Evolutionary conservation across 306 rosid genomes (phyloP), one percentile per base, ranked within the genome.

Genomic region (Medicago ruthenica): DNA sequence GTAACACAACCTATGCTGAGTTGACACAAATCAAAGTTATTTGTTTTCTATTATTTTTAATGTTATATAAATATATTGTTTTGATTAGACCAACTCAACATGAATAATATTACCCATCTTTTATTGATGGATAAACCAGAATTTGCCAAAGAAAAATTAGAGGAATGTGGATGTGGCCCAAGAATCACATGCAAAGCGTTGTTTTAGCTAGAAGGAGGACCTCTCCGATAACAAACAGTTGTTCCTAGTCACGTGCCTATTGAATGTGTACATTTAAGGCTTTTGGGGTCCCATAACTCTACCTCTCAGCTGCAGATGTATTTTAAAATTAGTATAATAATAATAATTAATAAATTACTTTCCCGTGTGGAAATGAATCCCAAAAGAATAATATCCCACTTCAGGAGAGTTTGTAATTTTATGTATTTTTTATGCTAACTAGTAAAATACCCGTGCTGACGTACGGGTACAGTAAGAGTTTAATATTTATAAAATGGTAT

Each of bases 131-230:
- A n/a, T n/a, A n/a, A n/a, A n/a, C n/a, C n/a, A n/a, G n/a, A n/a
- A n/a, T n/a, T n/a, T n/a, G n/a, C n/a, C n/a, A 34, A 34, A 34
- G 37, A 34, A 34, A 34, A 34, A 34, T 34, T 34, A 34, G 37
- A 34, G 54, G 6, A 45, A 1, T 45, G 51, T 45, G 51, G 54
- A 48, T 15, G 54, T 48, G 54, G 54, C 8, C 17, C 18, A 14
- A 48, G 8, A 48, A 48, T 48, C 96, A 92, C 96, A 88, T 92
- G 96, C 86, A 85, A 83, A 65, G 91, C 91, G 82, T 89, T 83
- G 7, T n/a, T 51, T 51, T 51, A 51, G 58, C 58, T 84, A 47
- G 55, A 21, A 53, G 82, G 74, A 84, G 71, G 77, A 67, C 68
- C 63, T 54, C 74, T 77, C 37, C 6, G 5, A 34, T 86, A 78